Base-by-base conservation (phyloP, 495 filamentous ascomycete species). In the Tuber borchii region DNA sequence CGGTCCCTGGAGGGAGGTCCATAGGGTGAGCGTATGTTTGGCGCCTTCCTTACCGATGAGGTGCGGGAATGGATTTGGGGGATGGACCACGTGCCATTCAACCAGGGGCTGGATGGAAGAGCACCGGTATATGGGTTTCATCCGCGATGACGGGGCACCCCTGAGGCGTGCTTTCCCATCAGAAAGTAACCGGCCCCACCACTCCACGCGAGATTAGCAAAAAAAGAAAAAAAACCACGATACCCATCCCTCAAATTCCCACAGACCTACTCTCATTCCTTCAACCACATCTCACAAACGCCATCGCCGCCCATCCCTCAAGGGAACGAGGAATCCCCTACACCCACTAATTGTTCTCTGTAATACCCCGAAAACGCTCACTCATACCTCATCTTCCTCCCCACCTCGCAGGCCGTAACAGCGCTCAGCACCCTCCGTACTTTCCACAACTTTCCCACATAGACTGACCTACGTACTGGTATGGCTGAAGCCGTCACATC, bases 21-120 rank as follows among this genome's bases (percentile, higher is more conserved):
- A 61, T 14, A 85, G 87, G 84, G 82, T 39, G 87, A 85, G 16
- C 83, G 82, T 42, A 87, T 87, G 86, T 88, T 86, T 77, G 86
- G 87, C 0, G 80, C 86, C 19, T 87, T 88, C 77, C 87, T 86
- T 16, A 76, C 83, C 14, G 75, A n/a, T n/a, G n/a, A 76, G 39
- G 87, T 87, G 42, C 75, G 73, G 74, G 71, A 51, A 10, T 87
- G 86, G 87, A 87, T 88, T 74, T 76, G 85, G 22, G 74, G 69
- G 10, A 69, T 83, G 72, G 39, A 43, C 37, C 40, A 46, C 37
- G 73, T 43, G 56, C 69, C 71, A 51, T 39, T 72, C 51, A 70
- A 44, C 16, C 73, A 56, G 34, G 73, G 70, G n/a, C 22, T 48
- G 31, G 14, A 19, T 20, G 34, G 20, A 19, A 71, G 74, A 16